Conservation (phyloP, 805 yeast genomes). For the Lipomyces chichibuensis region DNA sequence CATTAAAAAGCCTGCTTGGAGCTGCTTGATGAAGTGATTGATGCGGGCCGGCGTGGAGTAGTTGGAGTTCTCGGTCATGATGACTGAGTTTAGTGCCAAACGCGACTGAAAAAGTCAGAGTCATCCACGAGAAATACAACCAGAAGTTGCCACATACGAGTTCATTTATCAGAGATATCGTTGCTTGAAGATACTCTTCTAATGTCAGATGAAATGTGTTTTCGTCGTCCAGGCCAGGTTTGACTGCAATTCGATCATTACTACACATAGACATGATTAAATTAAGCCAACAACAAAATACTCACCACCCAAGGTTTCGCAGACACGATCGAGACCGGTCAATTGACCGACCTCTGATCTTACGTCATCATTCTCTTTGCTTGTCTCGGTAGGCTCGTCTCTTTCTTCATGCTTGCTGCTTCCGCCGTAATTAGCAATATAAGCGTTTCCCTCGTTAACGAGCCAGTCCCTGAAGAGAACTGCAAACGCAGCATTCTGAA, state of each 20-base stretch:
- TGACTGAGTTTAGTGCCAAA: conserved; percentile 40
- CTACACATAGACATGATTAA: no score
- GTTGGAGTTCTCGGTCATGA: conserved; percentile 26
- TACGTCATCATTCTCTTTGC: not conserved
- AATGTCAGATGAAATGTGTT: conserved; percentile 31
- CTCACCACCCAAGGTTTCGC: conserved; percentile 14
- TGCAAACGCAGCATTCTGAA: conserved; percentile 29
- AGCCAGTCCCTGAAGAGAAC: conserved; percentile 20
- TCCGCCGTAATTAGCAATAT: not conserved
- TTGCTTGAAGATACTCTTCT: conserved; percentile 42
- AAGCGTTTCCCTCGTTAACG: conserved; percentile 8
- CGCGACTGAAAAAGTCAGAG: conserved; percentile 27
- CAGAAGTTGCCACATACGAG: conserved; percentile 18
- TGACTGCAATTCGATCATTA: conserved; percentile 4
- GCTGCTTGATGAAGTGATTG: conserved; percentile 36
- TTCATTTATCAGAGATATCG: conserved; percentile 38
- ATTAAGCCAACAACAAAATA: not conserved
- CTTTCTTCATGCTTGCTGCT: not conserved
- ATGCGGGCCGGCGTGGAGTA: conserved; percentile 32
- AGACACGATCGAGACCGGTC: conserved; percentile 12
- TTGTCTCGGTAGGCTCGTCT: not conserved
- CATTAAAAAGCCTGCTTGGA: conserved; percentile 40
- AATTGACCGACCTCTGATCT: not conserved
- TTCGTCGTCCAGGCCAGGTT: conserved; percentile 6
- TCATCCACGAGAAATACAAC: not conserved